Evolutionary conservation across 352 stramenopile species (phyloP), one percentile per base, ranked within the genome.

Genomic region (Peronospora destructor): DNA sequence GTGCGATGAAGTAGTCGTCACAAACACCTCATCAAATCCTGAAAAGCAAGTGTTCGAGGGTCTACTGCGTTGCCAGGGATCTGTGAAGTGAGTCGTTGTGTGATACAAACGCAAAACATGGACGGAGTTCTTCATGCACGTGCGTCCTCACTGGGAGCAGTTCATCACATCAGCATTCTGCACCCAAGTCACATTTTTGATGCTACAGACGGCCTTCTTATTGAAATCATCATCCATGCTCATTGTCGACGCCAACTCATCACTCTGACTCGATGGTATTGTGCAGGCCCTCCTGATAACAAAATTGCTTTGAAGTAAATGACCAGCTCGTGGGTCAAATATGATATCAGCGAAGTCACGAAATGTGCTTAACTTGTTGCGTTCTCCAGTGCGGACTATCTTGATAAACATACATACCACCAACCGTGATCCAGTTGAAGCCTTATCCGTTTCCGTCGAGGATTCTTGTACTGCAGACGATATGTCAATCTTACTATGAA

Each of bases 1-100:
- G 65, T 64, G 23, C 49, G 11, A 26, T 23, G 61, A 3, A 46
- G 4, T 37, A 37, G 54, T 34, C 43, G 16, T 29, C 34, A 40
- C 2, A 55, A 47, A 29, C 45, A 53, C 33, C 14, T 59, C n/a
- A 56, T 87, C 39, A 90, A 97, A 68, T 95, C 94, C 65, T n/a
- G 85, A 1, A 84, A 47, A 76, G 52, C 39, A 53, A 85, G 23
- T 71, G 28, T 61, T 3, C 25, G 62, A 52, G 58, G 36, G 3
- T 51, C 58, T 4, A n/a, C n/a, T n/a, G 19, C 19, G 19, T 3
- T 23, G 19, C 3, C 19, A 23, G 19, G 2, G 19, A 4, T 23
- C 19, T 23, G 19, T 23, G n/a, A 23, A 23, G 19, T 23, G 19
- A 23, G 19, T 23, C 19, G 3, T 3, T 23, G 19, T 23, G 19